Evolutionary conservation across 2,329 filamentous ascomycete genomes (phyloP).

Genomic region (Arthrobotrys pseudoclavata): DNA sequence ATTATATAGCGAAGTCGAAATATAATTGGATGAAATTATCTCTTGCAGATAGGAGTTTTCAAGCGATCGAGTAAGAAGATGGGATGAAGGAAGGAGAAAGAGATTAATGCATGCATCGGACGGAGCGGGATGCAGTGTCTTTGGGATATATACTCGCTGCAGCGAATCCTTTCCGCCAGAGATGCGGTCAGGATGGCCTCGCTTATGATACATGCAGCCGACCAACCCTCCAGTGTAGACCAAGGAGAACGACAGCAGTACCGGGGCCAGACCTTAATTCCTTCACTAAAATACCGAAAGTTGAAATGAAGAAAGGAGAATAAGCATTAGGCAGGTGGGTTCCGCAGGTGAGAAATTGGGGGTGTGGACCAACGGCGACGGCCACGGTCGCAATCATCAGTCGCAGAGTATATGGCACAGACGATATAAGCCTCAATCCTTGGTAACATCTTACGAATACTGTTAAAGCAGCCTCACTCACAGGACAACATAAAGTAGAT

Average conservation of each 20-base stretch:
- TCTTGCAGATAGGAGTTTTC: conserved; percentile 46
- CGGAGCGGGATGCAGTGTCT: conserved; percentile 45
- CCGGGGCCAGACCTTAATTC: conserved; percentile 54
- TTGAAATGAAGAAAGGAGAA: conserved; percentile 26
- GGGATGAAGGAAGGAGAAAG: conserved; percentile 48
- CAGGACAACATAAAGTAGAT: conserved; percentile 33
- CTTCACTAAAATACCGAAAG: conserved; percentile 39
- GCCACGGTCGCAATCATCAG: conserved; percentile 49
- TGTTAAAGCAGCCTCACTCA: conserved; percentile 11
- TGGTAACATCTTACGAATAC: conserved; percentile 37
- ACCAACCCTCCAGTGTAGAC: conserved; percentile 51
- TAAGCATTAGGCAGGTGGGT: conserved; percentile 56
- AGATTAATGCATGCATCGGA: conserved; percentile 56
- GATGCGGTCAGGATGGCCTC: conserved; percentile 57
- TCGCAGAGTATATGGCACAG: conserved; percentile 49
- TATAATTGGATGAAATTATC: conserved; percentile 47
- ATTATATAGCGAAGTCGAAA: conserved; percentile 38
- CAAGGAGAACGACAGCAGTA: conserved; percentile 37
- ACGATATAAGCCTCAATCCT: conserved; percentile 50
- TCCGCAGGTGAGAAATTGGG: conserved; percentile 56
- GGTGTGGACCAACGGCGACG: conserved; percentile 26
- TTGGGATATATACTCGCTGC: conserved; percentile 51
- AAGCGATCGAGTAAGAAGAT: conserved; percentile 58
- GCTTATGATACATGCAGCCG: conserved; percentile 60
- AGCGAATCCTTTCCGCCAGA: conserved; percentile 44